Base-by-base conservation (phyloP, 2,329 filamentous ascomycete genomes). In the Sporothrix schenckii region DNA sequence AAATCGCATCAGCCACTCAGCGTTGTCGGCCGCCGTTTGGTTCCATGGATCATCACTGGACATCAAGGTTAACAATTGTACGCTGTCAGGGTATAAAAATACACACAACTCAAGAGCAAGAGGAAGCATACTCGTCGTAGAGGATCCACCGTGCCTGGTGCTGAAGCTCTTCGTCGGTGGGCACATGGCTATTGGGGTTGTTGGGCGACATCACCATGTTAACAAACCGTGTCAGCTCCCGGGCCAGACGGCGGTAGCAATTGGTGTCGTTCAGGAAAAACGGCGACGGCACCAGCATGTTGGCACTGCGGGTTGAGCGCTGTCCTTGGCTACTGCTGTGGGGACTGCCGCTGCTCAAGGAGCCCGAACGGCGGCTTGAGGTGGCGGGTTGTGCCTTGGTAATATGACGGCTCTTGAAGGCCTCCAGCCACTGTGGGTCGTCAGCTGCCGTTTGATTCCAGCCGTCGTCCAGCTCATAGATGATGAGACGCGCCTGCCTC, bases 391-490 rank as follows among this genome's bases (percentile, higher is more conserved):
- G 16, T 3, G 21, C n/a, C 4, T 44, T 44, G 19, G 47, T 34
- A 41, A 74, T 60, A 16, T 73, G 83, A 66, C 85, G 81, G 53
- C 80, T 77, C 71, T 82, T 85, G 78, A 89, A 89, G 14, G 81
- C 78, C 3, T 79, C 76, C 1, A 89, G 79, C 84, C 87, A 88
- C 3, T 80, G 77, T 2, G 79, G 73, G 72, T 87, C 86, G 73
- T 90, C 87, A 3, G 87, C 85, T 0, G 84, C 84, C 1, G 87
- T 90, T 75, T 89, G 87, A 73, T 89, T 89, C 87, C 87, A 89
- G 11, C 83, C 83, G 74, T 89, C 87, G 68, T 89, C 86, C 71
- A 82, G 84, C 61, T 88, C 86, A 77, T 88, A 89, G 27, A 89
- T 87, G 74, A 89, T 87, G 67, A 88, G 81, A 72, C 88, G 83